Base-by-base conservation (phyloP, 2,329 filamentous ascomycete genomes). In the Alternaria arborescens region DNA sequence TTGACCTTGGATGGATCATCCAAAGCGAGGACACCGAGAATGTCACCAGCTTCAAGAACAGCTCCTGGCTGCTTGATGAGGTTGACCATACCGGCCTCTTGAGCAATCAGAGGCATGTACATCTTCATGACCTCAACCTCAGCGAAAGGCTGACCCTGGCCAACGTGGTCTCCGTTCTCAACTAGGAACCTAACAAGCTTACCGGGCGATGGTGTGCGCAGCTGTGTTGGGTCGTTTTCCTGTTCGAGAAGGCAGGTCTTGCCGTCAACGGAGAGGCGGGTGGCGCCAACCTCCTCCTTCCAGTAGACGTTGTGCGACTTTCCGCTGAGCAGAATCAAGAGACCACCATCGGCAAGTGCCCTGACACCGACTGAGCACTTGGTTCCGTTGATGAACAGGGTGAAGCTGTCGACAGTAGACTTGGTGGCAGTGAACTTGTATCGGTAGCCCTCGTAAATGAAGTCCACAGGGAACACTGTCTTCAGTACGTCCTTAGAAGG, bases 121-220 rank as follows among this genome's bases (percentile, higher is more conserved):
- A 99, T 99, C 87, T 99, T 99, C 95, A 99, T 99, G 81, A 99
- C 95, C 82, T 99, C 95, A 41, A 99, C 94, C 80, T 99, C 95
- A 57, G 95, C 95, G 76, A 93, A 99, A 34, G 94, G 85, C 80
- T 98, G 92, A 58, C 94, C 94, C 71, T 96, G 93, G 80, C 88
- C 90, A 80, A 99, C 89, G 78, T 99, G 95, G 70, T 93, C 87
- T 62, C 95, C 95, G 74, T 97, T 98, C 80, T 97, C 95, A 2
- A 99, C 92, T 1, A 93, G 91, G 81, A 95, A 99, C 83, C 97
- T 97, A 83, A 99, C 94, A 36, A 99, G 90, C 85, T 99, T 99
- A 79, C 95, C 95, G 47, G 95, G 95, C 64, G 92, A 96, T 42
- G 95, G 95, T 4, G 94, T 94, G 70, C 95, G 90, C 52, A 99